Conservation (phyloP, 805 yeast genomes). For the Monosporozyma yasuniensis region DNA sequence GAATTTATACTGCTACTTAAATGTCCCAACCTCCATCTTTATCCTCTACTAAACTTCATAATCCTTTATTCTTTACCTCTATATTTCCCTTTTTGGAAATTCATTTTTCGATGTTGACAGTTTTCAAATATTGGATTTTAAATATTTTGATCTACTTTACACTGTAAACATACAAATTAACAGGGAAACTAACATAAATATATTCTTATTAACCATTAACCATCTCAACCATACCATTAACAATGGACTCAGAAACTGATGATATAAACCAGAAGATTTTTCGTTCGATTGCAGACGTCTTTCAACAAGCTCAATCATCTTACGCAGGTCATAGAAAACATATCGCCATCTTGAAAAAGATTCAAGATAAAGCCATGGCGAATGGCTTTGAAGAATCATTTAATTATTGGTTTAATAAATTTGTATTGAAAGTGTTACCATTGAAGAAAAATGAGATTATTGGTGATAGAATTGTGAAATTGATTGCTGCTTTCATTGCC, state of each 20-base stretch:
- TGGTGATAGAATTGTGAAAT: conserved; percentile 70
- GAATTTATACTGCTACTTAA: no score
- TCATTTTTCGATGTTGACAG: neutral
- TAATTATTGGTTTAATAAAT: conserved; percentile 46
- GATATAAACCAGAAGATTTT: conserved; percentile 32
- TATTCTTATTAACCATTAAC: neutral
- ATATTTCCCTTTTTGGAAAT: neutral
- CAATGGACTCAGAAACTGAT: conserved; percentile 3
- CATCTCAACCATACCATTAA: no score
- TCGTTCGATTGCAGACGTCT: conserved; percentile 51
- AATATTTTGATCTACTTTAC: neutral
- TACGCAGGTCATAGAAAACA: conserved; percentile 72
- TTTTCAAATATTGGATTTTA: neutral
- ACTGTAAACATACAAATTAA: neutral
- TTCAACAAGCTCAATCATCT: conserved; percentile 70
- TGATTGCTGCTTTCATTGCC: conserved; percentile 51
- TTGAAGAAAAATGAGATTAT: conserved; percentile 59
- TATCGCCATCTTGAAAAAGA: conserved; percentile 49
- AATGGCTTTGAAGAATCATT: conserved; percentile 51
- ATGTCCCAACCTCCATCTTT: no score
- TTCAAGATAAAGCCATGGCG: conserved; percentile 47
- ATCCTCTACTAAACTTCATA: conserved; percentile 1
- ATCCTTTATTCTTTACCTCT: conserved; percentile 5
- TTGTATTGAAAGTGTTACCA: conserved; percentile 57
- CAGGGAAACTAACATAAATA: neutral